Evolutionary conservation across 805 yeast genomes (phyloP), one percentile per base, ranked within the genome.

Genomic region (Barnettozyma sp.): DNA sequence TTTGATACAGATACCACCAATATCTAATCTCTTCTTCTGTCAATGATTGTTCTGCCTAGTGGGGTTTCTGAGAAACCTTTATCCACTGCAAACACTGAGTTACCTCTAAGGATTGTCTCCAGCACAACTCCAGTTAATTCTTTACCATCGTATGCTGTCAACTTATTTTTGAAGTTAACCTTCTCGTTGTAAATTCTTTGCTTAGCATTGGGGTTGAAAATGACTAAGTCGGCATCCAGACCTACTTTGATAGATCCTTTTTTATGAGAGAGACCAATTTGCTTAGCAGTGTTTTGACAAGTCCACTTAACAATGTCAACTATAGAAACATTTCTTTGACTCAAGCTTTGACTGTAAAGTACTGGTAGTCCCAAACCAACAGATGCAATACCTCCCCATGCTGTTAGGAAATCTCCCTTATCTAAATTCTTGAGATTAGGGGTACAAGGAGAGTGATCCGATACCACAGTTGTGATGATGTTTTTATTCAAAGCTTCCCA

Each of bases 371-470:
- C 97, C 26, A 90, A 73, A 0, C 97, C 97, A 22, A 88, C 94
- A 2, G 95, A 83, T 2, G 95, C 71, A 26, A 88, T 86, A 8
- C 97, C 97, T 23, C 97, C 97, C 97, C 97, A 88, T 3, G 97
- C 94, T 23, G 78, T 72, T 48, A 88, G 76, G 56, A 88, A 88
- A 55, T 88, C 95, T 26, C 96, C 96, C 41, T 74, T 68, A 9
- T 76, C 80, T 35, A 86, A 65, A 16, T 84, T 82, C 59, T 88
- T 88, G 51, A 88, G 66, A 41, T 85, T 85, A 0, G 97, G 95
- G 0, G 95, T 85, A 60, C 97, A 88, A 3, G 97, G 97, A 4
- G 95, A 84, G 60, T 88, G 97, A 58, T 88, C 97, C 10, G 94
- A 82, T 6, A 90, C 97, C 5, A 88, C 94, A 4, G 95, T 78